Base-by-base conservation (phyloP, 1,139 yeast genomes). In the Lodderomyces parapsilosis region DNA sequence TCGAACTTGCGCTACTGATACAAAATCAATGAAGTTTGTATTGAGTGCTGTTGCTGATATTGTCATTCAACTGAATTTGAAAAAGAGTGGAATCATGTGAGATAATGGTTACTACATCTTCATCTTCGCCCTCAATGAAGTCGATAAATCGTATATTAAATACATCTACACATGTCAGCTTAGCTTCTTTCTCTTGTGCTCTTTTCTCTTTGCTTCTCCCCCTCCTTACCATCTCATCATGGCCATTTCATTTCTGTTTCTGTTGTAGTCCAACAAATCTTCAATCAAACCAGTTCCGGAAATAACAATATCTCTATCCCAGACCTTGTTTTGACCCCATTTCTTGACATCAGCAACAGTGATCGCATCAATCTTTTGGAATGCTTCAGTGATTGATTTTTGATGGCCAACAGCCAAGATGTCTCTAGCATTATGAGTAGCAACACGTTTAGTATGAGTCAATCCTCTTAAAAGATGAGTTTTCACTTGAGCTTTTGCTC, bases 1-100 rank as follows among this genome's bases (percentile, higher is more conserved):
- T 64, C 71, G 91, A 52, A 94, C 99, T 1, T 90, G 97, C 68
- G 99, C 99, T 2, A 93, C 99, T 0, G 99, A 94, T 62, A 81
- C 96, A 0, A 74, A 78, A 43, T 76, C 88, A 22, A 91, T 91
- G 96, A 78, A 80, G 57, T 91, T 90, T 62, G 96, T 93, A 23
- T 72, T 93, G 50, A 80, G 88, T 9, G 98, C 98, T 0, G 96
- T 90, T 6, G 89, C 97, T 1, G 99, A 93, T 64, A 76, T 89
- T 77, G 80, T 93, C 40, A 80, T 91, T 34, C 94, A 88, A 59
- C 86, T 85, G 56, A 90, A 87, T 58, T 66, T 93, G 60, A 81
- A 83, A 59, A 81, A 80, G 60, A 86, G 94, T 56, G 99, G 99
- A 1, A 71, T 93, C 45, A 75, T 91, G 50, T 87, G 36, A 36